Evolutionary conservation across 2,329 filamentous ascomycete species (phyloP).

Genomic region (Aureobasidium vineae): DNA sequence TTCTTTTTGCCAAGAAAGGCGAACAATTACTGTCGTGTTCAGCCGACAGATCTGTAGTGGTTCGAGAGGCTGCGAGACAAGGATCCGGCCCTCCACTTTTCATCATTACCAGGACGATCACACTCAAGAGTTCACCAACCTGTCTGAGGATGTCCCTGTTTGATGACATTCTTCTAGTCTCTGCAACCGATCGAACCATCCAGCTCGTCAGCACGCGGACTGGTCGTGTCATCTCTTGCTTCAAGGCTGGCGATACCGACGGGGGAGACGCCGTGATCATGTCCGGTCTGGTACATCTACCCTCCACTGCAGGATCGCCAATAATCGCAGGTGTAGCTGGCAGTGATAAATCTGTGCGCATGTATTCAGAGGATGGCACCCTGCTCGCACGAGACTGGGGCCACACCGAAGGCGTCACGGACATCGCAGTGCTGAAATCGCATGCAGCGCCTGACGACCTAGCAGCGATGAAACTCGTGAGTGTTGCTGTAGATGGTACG

Average conservation of each 20-base stretch:
- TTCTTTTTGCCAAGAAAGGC: constrained; percentile 72
- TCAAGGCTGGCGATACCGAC: constrained; percentile 80
- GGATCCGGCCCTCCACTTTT: constrained; percentile 62
- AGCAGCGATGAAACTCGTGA: constrained; percentile 51
- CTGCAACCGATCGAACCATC: constrained; percentile 62
- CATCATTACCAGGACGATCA: constrained; percentile 71
- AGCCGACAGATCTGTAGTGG: constrained; percentile 79
- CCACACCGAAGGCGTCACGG: constrained; percentile 90
- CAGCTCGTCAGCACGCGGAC: constrained; percentile 55
- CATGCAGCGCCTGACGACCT: constrained; percentile 30
- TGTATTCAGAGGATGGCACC: constrained; percentile 78
- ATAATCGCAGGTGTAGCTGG: constrained; percentile 86
- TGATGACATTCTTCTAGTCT: constrained; percentile 55
- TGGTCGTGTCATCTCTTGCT: constrained; percentile 68
- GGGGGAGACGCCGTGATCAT: constrained; percentile 78
- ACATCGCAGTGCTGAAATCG: constrained; percentile 61
- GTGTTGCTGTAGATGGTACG: constrained; percentile 52
- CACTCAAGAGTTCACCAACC: constrained; percentile 79
- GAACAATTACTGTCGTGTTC: constrained; percentile 75
- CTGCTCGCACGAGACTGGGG: constrained; percentile 90
- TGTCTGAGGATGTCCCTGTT: constrained; percentile 74
- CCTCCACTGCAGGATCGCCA: constrained; percentile 58
- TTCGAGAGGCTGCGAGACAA: constrained; percentile 73
- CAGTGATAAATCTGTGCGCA: constrained; percentile 89
- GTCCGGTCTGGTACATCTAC: constrained; percentile 67